Evolutionary conservation across 306 rosid genomes (phyloP), one percentile per base, ranked within the genome.

Genomic region (Cucurbita moschata): DNA sequence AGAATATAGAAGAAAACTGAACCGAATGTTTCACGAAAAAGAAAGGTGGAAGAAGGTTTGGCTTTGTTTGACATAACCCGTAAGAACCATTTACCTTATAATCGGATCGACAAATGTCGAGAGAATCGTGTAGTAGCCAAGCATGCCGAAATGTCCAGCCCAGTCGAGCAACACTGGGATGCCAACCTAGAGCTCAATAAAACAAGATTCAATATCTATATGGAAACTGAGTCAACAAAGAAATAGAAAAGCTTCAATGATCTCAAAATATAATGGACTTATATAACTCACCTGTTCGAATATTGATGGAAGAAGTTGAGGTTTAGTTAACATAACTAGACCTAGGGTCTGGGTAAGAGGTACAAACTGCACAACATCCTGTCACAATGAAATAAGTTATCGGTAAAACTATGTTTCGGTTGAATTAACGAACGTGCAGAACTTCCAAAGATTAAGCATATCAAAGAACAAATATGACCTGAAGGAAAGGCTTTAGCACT

Each of bases 311-410:
- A 94, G 81, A 74, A 94, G 85, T 77, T 86, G 90, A 84, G 98
- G 96, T 62, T 78, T 87, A 58, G 87, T 87, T 81, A 94, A 75
- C 98, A 90, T 87, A 73, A 94, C 97, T 67, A 94, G 75, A 40
- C 96, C 98, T 71, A 94, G 77, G 65, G 98, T 90, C 88, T 89
- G 88, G 50, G 98, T 86, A 54, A 94, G 95, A 79, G 98, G 85
- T 9, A 89, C 89, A 79, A 94, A 94, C 81, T 94, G 97, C 51
- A 94, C 97, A 71, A 94, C 97, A 85, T 94, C 97, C 97, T 93
- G 90, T 52, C 78, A 81, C 7, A 56, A 55, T 7, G 6, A 65
- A n/a, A 56, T 8, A 50, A 51, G 0, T 72, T n/a, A n/a, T 52
- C 35, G 11, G 7, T 51, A 19, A 18, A 12, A 7, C 19, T 30